Evolutionary conservation across 257 asterid species (phyloP).

Genomic region (Primulina huaijiensis): DNA sequence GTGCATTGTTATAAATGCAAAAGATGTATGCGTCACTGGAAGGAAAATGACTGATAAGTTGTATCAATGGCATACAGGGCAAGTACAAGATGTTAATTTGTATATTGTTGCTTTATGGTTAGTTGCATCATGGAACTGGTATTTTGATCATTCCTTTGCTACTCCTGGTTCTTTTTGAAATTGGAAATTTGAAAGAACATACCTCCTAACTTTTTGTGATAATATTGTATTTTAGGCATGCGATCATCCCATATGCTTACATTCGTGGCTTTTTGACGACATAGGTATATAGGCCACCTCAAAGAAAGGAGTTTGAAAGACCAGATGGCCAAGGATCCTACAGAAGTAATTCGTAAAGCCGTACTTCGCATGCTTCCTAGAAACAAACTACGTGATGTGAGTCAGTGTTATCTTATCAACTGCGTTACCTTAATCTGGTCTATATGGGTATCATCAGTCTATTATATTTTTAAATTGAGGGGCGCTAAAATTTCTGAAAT

Average conservation of each 20-base stretch:
- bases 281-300: slow-evolving; percentile 84
- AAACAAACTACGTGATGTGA: slow-evolving; percentile 90
- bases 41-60: slow-evolving; percentile 91
- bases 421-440: background rate
- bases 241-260: slow-evolving; percentile 6
- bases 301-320: slow-evolving; percentile 95
- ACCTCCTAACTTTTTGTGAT: background rate
- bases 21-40: slow-evolving; percentile 85
- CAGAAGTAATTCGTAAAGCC: slow-evolving; percentile 97
- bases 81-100: slow-evolving; percentile 24
- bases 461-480: slow-evolving; percentile 4
- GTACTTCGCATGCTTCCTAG: slow-evolving; percentile 94
- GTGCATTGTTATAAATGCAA: slow-evolving; percentile 88
- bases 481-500: slow-evolving; percentile 2
- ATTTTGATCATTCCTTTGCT: slow-evolving; percentile 8
- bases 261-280: slow-evolving; percentile 6
- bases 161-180: slow-evolving; percentile 14
- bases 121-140: slow-evolving; percentile 7
- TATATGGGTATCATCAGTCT: slow-evolving; percentile 13
- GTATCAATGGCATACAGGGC: slow-evolving; percentile 95
- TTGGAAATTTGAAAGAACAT: background rate
- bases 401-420: slow-evolving; percentile 27
- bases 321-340: slow-evolving; percentile 97
- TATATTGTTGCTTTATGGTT: slow-evolving; percentile 10
- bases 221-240: background rate